phyloP scores from a whole-genome alignment of 768 basidiomycete species.

The Suillus luteus region DNA sequence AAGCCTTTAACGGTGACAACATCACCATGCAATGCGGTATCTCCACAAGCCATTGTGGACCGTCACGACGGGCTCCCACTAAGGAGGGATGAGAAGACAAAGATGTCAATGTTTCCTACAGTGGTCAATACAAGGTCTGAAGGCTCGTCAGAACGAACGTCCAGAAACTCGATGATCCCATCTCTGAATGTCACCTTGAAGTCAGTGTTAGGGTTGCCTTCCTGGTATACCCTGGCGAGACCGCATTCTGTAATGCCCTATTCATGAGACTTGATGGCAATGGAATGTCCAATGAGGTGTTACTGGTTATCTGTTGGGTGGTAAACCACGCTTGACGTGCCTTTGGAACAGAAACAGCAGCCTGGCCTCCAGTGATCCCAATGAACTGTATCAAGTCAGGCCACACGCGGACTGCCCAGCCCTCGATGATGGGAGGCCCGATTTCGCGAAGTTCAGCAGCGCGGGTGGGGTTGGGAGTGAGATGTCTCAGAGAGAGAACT shows the following conservation, averaged over 20 bases:
- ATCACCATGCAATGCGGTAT: constrained; percentile 11
- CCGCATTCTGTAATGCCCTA: constrained; percentile 5
- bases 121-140: constrained; percentile 1
- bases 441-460: constrained; percentile 16
- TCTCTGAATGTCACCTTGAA: constrained; percentile 14
- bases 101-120: constrained; percentile 6
- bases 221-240: constrained; percentile 10
- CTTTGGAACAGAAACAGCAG: constrained; percentile 10
- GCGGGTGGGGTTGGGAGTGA: constrained; percentile 7
- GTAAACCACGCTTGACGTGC: background rate
- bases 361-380: constrained; percentile 10
- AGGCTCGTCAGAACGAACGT: constrained; percentile 3
- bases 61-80: background rate
- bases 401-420: constrained; percentile 11
- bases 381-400: background rate
- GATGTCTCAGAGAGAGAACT: constrained; percentile 1
- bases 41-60: constrained; percentile 6
- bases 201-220: constrained; percentile 9
- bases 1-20: constrained; percentile 14
- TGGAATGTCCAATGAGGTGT: constrained; percentile 8
- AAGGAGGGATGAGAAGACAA: background rate
- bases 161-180: constrained; percentile 15
- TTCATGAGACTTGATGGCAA: constrained; percentile 6
- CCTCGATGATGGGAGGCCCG: constrained; percentile 1
- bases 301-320: background rate